Percentiles rank a stretch among this genome's conserved stretches.
These are phyloP conservation scores for Beauveria rudraprayagi DNA, from an alignment of 2,329 filamentous ascomycete genomes.

Conservation along the genomic window DNA sequence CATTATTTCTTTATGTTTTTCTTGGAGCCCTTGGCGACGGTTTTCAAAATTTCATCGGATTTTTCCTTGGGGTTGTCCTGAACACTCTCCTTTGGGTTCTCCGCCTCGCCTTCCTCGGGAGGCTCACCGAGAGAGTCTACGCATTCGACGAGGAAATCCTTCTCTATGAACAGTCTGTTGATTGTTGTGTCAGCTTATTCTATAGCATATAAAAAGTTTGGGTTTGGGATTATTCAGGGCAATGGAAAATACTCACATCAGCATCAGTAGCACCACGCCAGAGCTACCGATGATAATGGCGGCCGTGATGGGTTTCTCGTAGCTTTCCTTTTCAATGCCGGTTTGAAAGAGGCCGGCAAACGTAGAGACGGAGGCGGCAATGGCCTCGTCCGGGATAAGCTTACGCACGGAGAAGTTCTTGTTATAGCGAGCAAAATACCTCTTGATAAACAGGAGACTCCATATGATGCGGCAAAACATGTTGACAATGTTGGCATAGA, in stretches of 20 bases:
- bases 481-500: slow-evolving; percentile 82
- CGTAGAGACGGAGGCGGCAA: slow-evolving; percentile 22
- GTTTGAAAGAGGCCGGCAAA: slow-evolving; percentile 20
- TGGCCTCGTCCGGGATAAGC: slow-evolving; percentile 22
- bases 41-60: not conserved
- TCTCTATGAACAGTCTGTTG: slow-evolving; percentile 45
- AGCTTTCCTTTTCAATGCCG: slow-evolving; percentile 17
- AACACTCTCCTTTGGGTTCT: not conserved
- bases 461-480: slow-evolving; percentile 80
- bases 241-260: slow-evolving; percentile 48
- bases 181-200: slow-evolving; percentile 9
- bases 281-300: slow-evolving; percentile 41
- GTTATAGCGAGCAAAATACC: slow-evolving; percentile 48
- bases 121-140: slow-evolving; percentile 34
- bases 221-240: not conserved
- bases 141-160: slow-evolving; percentile 43
- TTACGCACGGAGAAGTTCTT: slow-evolving; percentile 21
- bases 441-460: slow-evolving; percentile 64
- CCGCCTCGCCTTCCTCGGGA: slow-evolving; percentile 21
- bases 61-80: not conserved
- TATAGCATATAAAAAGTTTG: slow-evolving; percentile 2
- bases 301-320: slow-evolving; percentile 22
- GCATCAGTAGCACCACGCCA: slow-evolving; percentile 42
- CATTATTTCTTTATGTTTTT: slow-evolving; percentile 2
- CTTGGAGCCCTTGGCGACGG: not conserved